Evolutionary conservation across 208 protist genomes (phyloP), one percentile per base, ranked within the genome.

Genomic region (Acanthamoeba castellanii): DNA sequence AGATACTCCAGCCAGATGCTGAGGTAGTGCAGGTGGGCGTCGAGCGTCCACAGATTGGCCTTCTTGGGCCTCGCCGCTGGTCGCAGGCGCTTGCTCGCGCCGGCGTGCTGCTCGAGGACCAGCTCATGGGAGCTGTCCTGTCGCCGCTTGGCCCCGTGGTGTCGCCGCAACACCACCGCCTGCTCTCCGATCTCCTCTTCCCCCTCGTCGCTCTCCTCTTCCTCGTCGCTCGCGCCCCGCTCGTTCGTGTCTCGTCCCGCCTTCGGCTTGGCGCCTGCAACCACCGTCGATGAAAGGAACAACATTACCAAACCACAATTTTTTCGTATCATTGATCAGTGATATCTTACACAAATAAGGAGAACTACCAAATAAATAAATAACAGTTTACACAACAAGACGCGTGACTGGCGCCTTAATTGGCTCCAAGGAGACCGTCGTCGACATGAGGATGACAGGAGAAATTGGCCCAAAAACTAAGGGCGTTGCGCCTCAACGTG

Each of bases 21-120:
- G 57, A 92, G 37, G 59, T 50, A 37, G 50, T 92, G 87, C 32
- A 92, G 50, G 27, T 92, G 87, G 25, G 87, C 87, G 27, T 92
- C 87, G 50, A 59, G 45, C 22, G 52, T 92, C 87, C 87, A 92
- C 59, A 92, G 50, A 9, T 61, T 47, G 42, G 87, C 57, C 34
- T 92, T 76, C 34, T 22, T 47, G 7, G 14, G 13, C 3, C 37
- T 61, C 81, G 81, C 30, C 20, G 74, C 4, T n/a, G 18, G 6
- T 2, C 34, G 70, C 70, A 78, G 14, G 70, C 70, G 70, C 70
- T 78, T 78, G 34, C 70, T 37, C 16, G 3, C 70, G 14, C 34
- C 70, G 11, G 70, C 70, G 70, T 78, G 50, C 34, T 37, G 37
- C 34, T 78, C 70, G 34, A 78, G 34, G 30, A 1, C 70, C 14